Evolutionary conservation across 768 basidiomycete genomes (phyloP).

Genomic region (Tulasnella sp.): DNA sequence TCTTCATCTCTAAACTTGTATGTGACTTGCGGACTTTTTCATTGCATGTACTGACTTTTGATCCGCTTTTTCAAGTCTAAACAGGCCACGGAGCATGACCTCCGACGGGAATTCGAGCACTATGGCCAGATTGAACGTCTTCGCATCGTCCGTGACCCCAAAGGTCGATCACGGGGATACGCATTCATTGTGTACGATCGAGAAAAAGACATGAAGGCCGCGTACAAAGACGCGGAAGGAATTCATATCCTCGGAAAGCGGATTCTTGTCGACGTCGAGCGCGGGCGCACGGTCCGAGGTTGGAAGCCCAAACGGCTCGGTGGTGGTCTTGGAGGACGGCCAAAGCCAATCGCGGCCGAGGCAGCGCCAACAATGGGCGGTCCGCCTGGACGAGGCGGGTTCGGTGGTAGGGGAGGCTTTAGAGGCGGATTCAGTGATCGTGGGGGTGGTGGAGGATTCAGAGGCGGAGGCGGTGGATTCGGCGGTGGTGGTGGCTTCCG

Average conservation of each 20-base stretch:
- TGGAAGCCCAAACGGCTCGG: slow-evolving; percentile 97
- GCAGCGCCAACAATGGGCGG: slow-evolving; percentile 26
- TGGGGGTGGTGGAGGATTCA: slow-evolving; percentile 22
- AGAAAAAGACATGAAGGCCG: slow-evolving; percentile 98
- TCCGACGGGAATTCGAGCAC: slow-evolving; percentile 89
- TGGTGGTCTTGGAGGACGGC: slow-evolving; percentile 97
- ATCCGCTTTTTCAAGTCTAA: slow-evolving; percentile 57
- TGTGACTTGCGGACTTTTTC: slow-evolving; percentile 18
- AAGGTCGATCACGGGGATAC: slow-evolving; percentile 78
- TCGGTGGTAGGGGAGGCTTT: slow-evolving; percentile 36
- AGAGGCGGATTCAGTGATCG: slow-evolving; percentile 28
- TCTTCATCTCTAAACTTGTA: slow-evolving; percentile 91
- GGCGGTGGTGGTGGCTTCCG: slow-evolving; percentile 26
- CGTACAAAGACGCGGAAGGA: slow-evolving; percentile 98
- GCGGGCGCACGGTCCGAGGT: slow-evolving; percentile 92
- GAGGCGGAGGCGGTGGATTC: slow-evolving; percentile 15
- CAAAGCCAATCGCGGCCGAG: slow-evolving; percentile 45
- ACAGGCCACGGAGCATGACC: slow-evolving; percentile 79
- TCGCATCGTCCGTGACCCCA: slow-evolving; percentile 84
- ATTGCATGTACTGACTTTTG: slow-evolving; percentile 11
- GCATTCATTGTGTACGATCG: slow-evolving; percentile 97
- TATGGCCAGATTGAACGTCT: slow-evolving; percentile 93
- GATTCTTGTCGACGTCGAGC: slow-evolving; percentile 95
- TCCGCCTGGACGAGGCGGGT: slow-evolving; percentile 27
- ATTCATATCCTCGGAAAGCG: slow-evolving; percentile 92